Conservation (phyloP, 202 grass and related monocot species). For the Zizania palustris region DNA sequence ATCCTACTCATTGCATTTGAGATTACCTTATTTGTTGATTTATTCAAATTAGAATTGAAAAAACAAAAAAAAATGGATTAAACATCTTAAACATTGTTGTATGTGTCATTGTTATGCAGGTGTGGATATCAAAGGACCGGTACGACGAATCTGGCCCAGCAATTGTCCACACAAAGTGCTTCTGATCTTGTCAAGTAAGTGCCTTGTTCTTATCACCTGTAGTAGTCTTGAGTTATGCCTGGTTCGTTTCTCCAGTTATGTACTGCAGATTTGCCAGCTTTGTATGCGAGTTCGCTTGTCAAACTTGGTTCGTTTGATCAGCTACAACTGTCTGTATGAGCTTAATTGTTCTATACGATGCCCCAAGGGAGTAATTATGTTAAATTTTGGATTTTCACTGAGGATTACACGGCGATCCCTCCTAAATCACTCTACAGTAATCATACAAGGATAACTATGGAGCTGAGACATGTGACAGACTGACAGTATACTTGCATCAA, state of each 20-base stretch:
- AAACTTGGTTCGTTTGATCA: conserved; percentile 41
- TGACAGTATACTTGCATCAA: neutral
- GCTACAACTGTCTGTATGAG: conserved; percentile 38
- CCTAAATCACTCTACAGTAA: neutral
- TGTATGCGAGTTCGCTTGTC: neutral
- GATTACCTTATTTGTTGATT: no score
- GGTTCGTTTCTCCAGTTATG: conserved; percentile 22
- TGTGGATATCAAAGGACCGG: conserved; percentile 77
- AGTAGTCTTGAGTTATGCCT: conserved; percentile 9
- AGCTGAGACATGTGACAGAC: neutral
- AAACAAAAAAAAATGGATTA: no score
- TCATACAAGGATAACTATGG: neutral
- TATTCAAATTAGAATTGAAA: no score
- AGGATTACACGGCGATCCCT: neutral
- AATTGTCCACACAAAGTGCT: conserved; percentile 95
- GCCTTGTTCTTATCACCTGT: neutral
- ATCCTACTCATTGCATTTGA: no score
- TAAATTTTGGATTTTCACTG: neutral
- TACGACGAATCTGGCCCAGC: conserved; percentile 83
- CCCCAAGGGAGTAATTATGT: neutral
- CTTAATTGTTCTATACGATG: conserved; percentile 40
- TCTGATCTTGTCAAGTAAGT: conserved; percentile 44
- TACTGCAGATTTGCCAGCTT: conserved; percentile 37
- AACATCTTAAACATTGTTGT: no score
- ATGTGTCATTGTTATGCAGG: no score